Percentiles rank a stretch among this genome's conserved stretches.
These are phyloP conservation scores for Moelleriella libera DNA, from an alignment of 2,329 filamentous ascomycete genomes.

Conservation along the genomic window DNA sequence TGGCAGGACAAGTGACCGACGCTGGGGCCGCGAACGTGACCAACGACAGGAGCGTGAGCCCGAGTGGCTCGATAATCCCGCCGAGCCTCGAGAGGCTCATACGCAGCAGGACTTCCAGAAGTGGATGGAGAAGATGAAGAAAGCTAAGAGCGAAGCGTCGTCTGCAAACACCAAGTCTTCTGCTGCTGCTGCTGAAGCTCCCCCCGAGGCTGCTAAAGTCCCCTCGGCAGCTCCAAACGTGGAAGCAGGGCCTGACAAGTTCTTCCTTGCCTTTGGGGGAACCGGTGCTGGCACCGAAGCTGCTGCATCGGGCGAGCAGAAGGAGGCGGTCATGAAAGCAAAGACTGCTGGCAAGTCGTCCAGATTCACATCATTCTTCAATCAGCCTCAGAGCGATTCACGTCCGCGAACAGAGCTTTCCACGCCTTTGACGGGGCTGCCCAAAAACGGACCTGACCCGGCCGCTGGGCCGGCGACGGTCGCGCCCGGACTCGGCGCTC, in stretches of 20 bases:
- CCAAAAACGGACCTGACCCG: conserved; percentile 5
- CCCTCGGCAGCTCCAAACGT: conserved; percentile 46
- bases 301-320: conserved; percentile 36
- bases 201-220: conserved; percentile 33
- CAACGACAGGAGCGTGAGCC: conserved; percentile 63
- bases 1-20: conserved; percentile 29
- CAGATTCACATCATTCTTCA: conserved; percentile 72
- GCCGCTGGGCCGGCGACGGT: conserved; percentile 2
- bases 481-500: conserved; percentile 2
- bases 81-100: conserved; percentile 55
- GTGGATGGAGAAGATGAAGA: conserved; percentile 87
- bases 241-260: conserved; percentile 60
- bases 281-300: conserved; percentile 27
- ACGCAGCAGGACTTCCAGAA: conserved; percentile 88
- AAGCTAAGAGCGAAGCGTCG: conserved; percentile 29
- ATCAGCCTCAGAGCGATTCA: conserved; percentile 32
- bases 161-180: conserved; percentile 11
- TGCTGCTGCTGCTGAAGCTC: conserved; percentile 17
- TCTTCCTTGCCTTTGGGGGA: conserved; percentile 49
- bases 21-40: conserved; percentile 44
- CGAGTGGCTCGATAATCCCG: conserved; percentile 74
- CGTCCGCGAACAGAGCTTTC: conserved; percentile 34
- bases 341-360: conserved; percentile 57
- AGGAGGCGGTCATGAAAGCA: conserved; percentile 25
- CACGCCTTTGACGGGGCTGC: conserved; percentile 23